Evolutionary conservation across 352 stramenopile genomes (phyloP).

Genomic region (Phytophthora tubulina): DNA sequence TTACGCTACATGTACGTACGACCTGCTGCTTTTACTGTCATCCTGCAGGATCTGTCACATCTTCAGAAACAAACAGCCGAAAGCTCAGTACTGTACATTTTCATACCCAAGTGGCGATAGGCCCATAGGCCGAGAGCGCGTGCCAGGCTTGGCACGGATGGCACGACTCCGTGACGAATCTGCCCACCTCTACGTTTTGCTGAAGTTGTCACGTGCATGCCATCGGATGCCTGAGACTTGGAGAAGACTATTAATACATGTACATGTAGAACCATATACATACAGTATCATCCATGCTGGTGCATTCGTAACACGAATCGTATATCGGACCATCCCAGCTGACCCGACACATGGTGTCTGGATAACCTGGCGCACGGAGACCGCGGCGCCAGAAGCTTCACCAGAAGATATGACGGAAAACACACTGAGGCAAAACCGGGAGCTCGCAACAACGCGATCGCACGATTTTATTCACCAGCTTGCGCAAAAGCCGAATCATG

Average conservation of each 20-base stretch:
- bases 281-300: too few species aligned
- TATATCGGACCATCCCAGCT: conserved; percentile 9
- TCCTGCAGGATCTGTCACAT: conserved; percentile 6
- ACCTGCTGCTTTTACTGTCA: conserved; percentile 19
- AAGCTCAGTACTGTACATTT: not conserved
- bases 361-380: conserved; percentile 18
- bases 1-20: not conserved
- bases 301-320: too few species aligned
- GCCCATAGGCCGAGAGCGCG: conserved; percentile 4
- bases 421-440: not conserved
- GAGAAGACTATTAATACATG: too few species aligned
- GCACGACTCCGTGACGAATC: not conserved
- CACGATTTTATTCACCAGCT: too few species aligned
- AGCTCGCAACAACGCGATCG: not conserved
- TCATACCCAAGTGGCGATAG: not conserved
- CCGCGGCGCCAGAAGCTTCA: not conserved
- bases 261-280: too few species aligned
- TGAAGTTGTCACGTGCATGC: not conserved
- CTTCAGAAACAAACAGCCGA: conserved; percentile 1
- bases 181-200: conserved; percentile 11
- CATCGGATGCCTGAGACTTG: too few species aligned
- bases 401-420: conserved; percentile 13
- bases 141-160: not conserved
- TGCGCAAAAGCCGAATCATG: not conserved
- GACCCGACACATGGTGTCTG: conserved; percentile 16